Evolutionary conservation across 2,329 filamentous ascomycete genomes (phyloP), one percentile per base, ranked within the genome.

Genomic region (Diaporthe sp.): DNA sequence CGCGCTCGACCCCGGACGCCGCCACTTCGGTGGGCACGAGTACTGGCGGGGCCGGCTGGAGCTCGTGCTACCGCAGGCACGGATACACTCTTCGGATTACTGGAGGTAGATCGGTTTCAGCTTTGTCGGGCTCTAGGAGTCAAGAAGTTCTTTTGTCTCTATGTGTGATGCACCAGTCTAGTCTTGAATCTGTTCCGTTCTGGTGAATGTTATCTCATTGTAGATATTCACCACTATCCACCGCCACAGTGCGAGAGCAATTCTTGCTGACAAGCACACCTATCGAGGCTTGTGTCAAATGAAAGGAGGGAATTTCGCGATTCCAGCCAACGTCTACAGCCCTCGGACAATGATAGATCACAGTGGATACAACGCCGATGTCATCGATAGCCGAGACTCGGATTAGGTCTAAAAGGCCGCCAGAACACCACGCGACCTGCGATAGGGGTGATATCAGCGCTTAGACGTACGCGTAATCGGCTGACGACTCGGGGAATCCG

Each of bases 11-110:
- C 35, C 44, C 10, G 56, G 25, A 17, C 73, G 68, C 72, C 75
- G n/a, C 74, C 50, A n/a, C 50, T 65, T 69, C 42, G 72, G 44
- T 22, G 78, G 32, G 76, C 82, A 85, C 74, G 79, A 77, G 37
- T 83, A 85, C 73, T 86, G 84, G 83, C 79, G 77, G 9, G 85
- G 85, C 1, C 79, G 65, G 66, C 75, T 87, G 32, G 82, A 86
- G 77, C 81, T 86, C 7, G 72, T 76, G 8, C 5, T 72, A 50
- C 71, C 71, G 27, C 51, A 58, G 15, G 50, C 42, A 12, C 32
- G 47, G 17, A 37, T 35, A 0, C 72, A 75, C 4, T 74, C 74
- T 3, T 74, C 74, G 13, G 55, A 72, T 7, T 75, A 75, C 22
- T 75, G 74, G 74, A 32, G 71, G 8, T 76, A 68, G 56, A 74